Percentiles rank a stretch among this genome's conserved stretches.
phyloP scores from a whole-genome alignment of 2,329 filamentous ascomycete species.

The Zarea fungicola region DNA sequence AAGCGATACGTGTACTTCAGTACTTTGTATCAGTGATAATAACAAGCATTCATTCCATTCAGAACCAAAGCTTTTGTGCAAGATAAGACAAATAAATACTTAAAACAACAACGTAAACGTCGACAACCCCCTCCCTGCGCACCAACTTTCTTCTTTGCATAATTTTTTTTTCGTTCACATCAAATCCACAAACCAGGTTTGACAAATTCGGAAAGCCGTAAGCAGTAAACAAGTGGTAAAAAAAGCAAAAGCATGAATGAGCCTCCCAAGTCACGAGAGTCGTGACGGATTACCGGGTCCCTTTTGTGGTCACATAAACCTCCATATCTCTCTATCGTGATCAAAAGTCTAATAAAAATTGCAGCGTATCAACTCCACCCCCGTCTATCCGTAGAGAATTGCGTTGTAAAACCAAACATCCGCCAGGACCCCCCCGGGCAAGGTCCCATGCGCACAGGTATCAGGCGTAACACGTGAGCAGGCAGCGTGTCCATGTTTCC shows the following conservation, averaged over 20 bases:
- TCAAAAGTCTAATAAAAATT: conserved; percentile 23
- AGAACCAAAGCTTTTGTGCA: conserved; percentile 12
- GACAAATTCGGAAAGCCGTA: conserved; percentile 5
- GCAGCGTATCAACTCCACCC: conserved; percentile 24
- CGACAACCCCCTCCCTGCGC: not conserved
- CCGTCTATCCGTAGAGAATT: conserved; percentile 21
- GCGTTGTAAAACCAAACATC: conserved; percentile 15
- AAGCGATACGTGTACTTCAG: not conserved
- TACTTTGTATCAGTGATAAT: conserved; percentile 7
- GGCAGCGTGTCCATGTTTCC: conserved; percentile 13
- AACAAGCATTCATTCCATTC: conserved; percentile 10
- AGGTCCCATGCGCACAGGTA: conserved; percentile 1
- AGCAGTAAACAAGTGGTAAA: conserved; percentile 1
- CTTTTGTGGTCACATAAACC: conserved; percentile 10
- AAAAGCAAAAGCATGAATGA: conserved; percentile 11
- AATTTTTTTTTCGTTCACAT: conserved; percentile 6
- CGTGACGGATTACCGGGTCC: conserved; percentile 11
- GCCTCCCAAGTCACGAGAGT: conserved; percentile 8
- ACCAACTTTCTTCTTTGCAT: not conserved
- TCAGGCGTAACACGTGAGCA: conserved; percentile 8
- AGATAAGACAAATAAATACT: conserved; percentile 10
- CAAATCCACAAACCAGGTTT: not conserved
- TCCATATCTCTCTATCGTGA: conserved; percentile 21
- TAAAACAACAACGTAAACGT: conserved; percentile 13
- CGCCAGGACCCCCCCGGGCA: conserved; percentile 6